phyloP scores from a whole-genome alignment of 345 rosid genomes.

The Aquilaria malaccensis region DNA sequence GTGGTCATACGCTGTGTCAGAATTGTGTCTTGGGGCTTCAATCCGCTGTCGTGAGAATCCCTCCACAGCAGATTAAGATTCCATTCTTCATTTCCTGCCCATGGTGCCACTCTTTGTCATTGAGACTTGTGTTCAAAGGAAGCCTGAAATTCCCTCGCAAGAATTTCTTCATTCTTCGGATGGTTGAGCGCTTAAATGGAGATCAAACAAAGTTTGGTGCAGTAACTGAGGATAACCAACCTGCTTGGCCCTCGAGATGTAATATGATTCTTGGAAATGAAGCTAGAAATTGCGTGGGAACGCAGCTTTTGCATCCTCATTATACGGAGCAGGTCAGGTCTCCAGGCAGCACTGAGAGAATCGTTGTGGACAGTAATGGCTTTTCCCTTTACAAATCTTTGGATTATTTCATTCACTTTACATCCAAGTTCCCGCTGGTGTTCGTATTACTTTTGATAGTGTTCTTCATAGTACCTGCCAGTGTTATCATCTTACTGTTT shows the following conservation, averaged over 20 bases:
- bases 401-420: conserved; percentile 46
- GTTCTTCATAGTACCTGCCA: conserved; percentile 51
- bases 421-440: conserved; percentile 51
- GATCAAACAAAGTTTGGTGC: conserved; percentile 28
- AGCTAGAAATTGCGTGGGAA: conserved; percentile 9
- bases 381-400: conserved; percentile 44
- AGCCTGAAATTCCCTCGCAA: conserved; percentile 48
- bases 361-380: conserved; percentile 26
- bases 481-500: conserved; percentile 43
- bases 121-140: conserved; percentile 43
- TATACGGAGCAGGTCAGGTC: conserved; percentile 14
- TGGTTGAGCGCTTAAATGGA: conserved; percentile 64
- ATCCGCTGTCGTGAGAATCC: conserved; percentile 39
- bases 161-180: conserved; percentile 65
- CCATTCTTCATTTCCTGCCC: conserved; percentile 59
- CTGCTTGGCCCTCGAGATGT: conserved; percentile 19
- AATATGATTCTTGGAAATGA: conserved; percentile 23
- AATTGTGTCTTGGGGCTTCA: conserved; percentile 59
- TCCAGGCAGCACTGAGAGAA: conserved; percentile 8
- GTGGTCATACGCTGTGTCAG: conserved; percentile 65
- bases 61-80: conserved; percentile 32
- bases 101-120: conserved; percentile 49
- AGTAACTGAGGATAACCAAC: conserved; percentile 25
- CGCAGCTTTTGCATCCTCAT: conserved; percentile 20
- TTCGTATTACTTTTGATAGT: conserved; percentile 39